These are phyloP conservation scores for Colletotrichum ledebouriae DNA, from an alignment of 2,329 filamentous ascomycete genomes.

Conservation along the genomic window DNA sequence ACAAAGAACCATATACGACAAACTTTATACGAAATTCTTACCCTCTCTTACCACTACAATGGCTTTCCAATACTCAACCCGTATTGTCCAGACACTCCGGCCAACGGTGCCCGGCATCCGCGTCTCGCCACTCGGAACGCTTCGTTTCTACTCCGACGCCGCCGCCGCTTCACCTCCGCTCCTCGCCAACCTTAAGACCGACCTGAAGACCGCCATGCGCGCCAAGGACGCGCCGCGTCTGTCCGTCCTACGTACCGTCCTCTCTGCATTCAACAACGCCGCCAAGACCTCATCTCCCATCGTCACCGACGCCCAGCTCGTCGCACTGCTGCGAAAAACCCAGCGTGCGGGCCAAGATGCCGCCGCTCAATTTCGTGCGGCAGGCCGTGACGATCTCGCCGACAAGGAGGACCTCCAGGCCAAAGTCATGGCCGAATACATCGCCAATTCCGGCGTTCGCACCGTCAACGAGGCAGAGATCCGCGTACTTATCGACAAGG, in stretches of 20 bases:
- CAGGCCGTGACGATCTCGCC: constrained; percentile 76
- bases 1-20: not conserved
- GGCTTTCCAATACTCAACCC: constrained; percentile 45
- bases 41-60: constrained; percentile 41
- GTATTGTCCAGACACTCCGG: constrained; percentile 45
- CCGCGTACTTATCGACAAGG: constrained; percentile 62
- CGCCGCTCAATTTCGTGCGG: constrained; percentile 72
- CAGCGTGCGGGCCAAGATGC: constrained; percentile 70
- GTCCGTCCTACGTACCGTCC: constrained; percentile 75
- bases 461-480: constrained; percentile 72
- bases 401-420: constrained; percentile 78
- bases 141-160: constrained; percentile 45
- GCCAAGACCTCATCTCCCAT: constrained; percentile 81
- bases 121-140: constrained; percentile 22
- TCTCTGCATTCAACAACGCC: constrained; percentile 80
- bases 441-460: constrained; percentile 70
- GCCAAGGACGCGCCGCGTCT: constrained; percentile 75
- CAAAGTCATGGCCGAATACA: constrained; percentile 75
- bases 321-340: constrained; percentile 75
- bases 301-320: constrained; percentile 76
- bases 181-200: constrained; percentile 67
- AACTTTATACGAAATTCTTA: not conserved
- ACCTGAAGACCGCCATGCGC: constrained; percentile 76
- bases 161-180: constrained; percentile 60
- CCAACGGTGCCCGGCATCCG: constrained; percentile 42